Evolutionary conservation across 768 basidiomycete species (phyloP), one percentile per base, ranked within the genome.

Genomic region (Paxillus involutus): DNA sequence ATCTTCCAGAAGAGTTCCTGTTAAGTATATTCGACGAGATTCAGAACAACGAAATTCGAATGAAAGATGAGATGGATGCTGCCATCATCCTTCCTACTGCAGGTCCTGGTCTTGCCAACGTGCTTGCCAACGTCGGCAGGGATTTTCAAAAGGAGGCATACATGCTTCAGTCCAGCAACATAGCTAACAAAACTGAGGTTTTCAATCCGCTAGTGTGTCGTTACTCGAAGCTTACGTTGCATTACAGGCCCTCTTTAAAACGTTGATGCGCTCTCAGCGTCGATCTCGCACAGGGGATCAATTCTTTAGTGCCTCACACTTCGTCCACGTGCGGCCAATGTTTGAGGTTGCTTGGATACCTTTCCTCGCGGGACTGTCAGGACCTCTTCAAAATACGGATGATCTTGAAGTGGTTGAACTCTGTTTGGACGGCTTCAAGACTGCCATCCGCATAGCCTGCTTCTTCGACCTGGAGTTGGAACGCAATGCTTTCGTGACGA

Each of bases 271-370:
- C 32, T 83, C 92, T 26, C 95, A 98, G 66, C 84, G 91, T n/a
- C 91, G 89, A 61, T 82, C 86, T 8, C 89, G 84, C 69, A 71
- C 75, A 6, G 82, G 78, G 24, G 93, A 97, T 58, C 91, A 96
- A 57, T 99, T 94, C 75, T 97, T 95, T 75, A 93, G 91, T 58
- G 97, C 97, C 1, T 97, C 93, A 0, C 91, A 98, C 65, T 92
- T 94, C 57, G 84, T 98, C 53, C 97, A 99, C 68, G 96, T 98
- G 56, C 83, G 86, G 36, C 96, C 97, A 17, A 99, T 99, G 97
- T 97, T 99, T 63, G 96, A 98, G 71, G 95, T 98, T 7, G 95
- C 94, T 19, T 99, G 97, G 97, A 98, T 98, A 75, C 86, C 97
- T 1, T 95, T 98, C 73, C 80, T 99, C 21, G 96, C 97, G 13